Evolutionary conservation across 148 eudicot species (phyloP), one percentile per base, ranked within the genome.

Genomic region (Vaccinium darrowii): DNA sequence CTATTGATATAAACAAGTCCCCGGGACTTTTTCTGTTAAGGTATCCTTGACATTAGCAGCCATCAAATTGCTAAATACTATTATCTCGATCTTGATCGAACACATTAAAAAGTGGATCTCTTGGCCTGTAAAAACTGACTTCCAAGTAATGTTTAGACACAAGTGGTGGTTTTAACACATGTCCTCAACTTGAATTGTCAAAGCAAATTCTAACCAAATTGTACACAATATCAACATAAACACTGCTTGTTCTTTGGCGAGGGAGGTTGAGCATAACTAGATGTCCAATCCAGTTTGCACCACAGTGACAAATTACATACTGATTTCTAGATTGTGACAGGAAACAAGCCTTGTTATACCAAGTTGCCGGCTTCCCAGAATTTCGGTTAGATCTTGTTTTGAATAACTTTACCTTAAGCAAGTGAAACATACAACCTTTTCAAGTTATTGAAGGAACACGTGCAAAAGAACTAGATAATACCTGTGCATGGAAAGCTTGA

Each of bases 401-500:
- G 33, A 30, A 0, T 30, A 30, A 1, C 33, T 30, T 30, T 30
- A 30, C 36, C 21, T 14, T 18, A 58, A 58, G 63, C 63, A 58
- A 14, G 21, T 58, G 21, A 76, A 57, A 7, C 74, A 49, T 19
- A 19, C 47, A 54, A 49, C 21, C 7, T 23, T 47, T 10, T 39
- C 1, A 36, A 80, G 69, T 51, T 60, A 58, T 33, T 39, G 43
- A 39, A 39, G 43, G 43, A 39, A 96, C 75, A 96, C 93, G 78
- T 84, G 98, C 88, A 83, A 18, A 54, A 63, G 36, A 58, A 43
- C 5, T 30, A 23, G n/a, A 6, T 4, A 53, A 88, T 88, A 96
- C 99, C 99, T 96, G 93, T 96, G 99, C 98, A 96, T 96, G 81
- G 99, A 63, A 63, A 63, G 71, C 69, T 63, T 33, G 69, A 63